These are phyloP conservation scores for Saprolegnia diclina DNA, from an alignment of 352 stramenopile species.

Conservation along the genomic window DNA sequence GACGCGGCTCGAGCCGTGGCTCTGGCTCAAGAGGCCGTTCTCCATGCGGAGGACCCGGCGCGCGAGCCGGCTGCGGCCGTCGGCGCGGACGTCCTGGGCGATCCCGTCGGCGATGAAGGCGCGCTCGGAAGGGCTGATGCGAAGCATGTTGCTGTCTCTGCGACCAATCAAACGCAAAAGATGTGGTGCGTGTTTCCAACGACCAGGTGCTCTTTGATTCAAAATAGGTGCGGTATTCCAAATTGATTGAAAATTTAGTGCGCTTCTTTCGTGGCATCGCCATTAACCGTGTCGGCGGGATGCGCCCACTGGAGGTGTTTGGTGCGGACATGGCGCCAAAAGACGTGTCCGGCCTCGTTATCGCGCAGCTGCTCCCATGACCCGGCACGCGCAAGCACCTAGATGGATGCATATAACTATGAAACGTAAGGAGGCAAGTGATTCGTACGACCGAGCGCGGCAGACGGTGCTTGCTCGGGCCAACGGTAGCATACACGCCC, in stretches of 20 bases:
- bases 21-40: conserved; percentile 66
- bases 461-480: conserved; percentile 43
- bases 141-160: conserved; percentile 43
- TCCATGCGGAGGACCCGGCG: conserved; percentile 61
- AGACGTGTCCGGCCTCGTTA: no score
- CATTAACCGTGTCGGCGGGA: background rate
- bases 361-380: no score
- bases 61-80: conserved; percentile 54
- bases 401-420: no score
- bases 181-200: background rate
- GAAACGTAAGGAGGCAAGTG: no score
- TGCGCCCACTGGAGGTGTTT: background rate
- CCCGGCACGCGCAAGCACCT: no score
- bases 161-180: background rate
- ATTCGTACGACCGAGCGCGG: conserved; percentile 13
- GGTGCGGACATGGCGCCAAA: no score
- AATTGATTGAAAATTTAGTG: background rate
- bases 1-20: conserved; percentile 67
- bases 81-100: conserved; percentile 58
- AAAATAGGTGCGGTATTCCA: background rate
- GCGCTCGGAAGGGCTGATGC: conserved; percentile 70
- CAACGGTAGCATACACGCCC: conserved; percentile 43
- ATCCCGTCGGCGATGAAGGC: conserved; percentile 68
- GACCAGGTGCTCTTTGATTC: background rate
- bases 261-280: background rate